Evolutionary conservation across 2,329 filamentous ascomycete genomes (phyloP), one percentile per base, ranked within the genome.

Genomic region (Helicocarpus griseus): DNA sequence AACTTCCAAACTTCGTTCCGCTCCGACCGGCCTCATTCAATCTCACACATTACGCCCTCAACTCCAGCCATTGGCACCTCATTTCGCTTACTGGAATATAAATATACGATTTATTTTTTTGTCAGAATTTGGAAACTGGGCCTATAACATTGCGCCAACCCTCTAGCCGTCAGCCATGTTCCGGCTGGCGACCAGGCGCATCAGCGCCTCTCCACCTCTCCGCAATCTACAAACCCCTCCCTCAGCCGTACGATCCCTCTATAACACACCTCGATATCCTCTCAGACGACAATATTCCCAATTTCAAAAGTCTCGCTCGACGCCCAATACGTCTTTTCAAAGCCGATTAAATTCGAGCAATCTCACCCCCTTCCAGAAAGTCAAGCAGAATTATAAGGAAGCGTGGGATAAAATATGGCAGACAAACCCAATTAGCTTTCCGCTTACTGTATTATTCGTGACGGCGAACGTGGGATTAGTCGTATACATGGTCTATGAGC

Each of bases 381-480:
- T 69, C 31, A 59, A 60, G 22, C 60, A 62, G 53, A 61, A 60
- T 49, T 66, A 66, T 56, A 65, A 63, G 13, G 60, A 67, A 57
- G 67, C 68, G 14, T 65, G 60, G 5, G 65, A 64, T 52, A 67
- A 63, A 21, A 68, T 71, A 49, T 70, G 68, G 66, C 67, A 66
- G 58, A 69, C 69, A 56, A 66, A 72, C 55, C 71, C 72, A 4
- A 59, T 74, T 50, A 56, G 70, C 44, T 65, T 73, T 31, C 67
- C 69, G 1, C 56, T 70, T 13, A 67, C 68, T n/a, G 62, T 75
- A 19, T 49, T 73, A 47, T 69, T 64, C 21, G 61, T 67, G 4
- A 57, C 68, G 24, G 67, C 65, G 11, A 64, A 62, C 5, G 60
- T 64, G 7, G 58, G 61, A 1, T 24, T 67, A 5, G 67, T 74